Percentiles rank a stretch among this genome's conserved stretches.
Evolutionary conservation across 2,329 filamentous ascomycete genomes (phyloP).

Genomic region (Verticillium isaacii): DNA sequence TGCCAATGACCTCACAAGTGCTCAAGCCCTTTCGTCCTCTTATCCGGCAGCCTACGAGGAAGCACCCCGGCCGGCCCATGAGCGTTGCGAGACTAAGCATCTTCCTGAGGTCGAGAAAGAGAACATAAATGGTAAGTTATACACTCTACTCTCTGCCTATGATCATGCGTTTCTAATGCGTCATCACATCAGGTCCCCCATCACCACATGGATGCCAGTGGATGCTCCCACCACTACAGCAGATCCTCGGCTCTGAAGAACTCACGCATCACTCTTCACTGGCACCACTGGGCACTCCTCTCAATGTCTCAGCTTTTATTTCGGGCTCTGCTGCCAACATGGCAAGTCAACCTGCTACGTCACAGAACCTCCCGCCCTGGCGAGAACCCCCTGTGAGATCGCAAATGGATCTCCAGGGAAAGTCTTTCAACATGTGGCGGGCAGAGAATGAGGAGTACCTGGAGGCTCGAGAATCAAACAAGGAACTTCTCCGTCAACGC

Average conservation of each 20-base stretch:
- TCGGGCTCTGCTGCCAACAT: neutral
- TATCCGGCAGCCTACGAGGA: neutral
- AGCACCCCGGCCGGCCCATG: neutral
- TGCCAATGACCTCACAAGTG: neutral
- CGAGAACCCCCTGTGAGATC: neutral
- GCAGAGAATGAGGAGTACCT: conserved; percentile 26
- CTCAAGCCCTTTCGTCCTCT: neutral
- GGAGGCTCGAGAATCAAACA: conserved; percentile 32
- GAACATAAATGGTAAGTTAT: neutral
- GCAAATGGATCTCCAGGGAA: neutral
- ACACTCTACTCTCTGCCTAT: neutral
- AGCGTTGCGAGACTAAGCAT: neutral
- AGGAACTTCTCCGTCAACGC: conserved; percentile 3
- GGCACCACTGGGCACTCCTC: neutral
- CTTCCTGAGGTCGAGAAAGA: neutral
- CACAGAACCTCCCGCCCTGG: neutral
- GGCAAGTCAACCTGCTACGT: neutral
- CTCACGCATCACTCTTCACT: neutral
- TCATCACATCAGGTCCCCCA: neutral
- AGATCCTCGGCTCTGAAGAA: neutral
- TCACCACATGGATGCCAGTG: neutral
- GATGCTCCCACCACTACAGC: neutral
- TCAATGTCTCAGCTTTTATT: neutral
- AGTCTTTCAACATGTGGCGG: neutral
- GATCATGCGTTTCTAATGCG: neutral